phyloP scores from a whole-genome alignment of 129 eudicot species.

The Kitagawia praeruptora region DNA sequence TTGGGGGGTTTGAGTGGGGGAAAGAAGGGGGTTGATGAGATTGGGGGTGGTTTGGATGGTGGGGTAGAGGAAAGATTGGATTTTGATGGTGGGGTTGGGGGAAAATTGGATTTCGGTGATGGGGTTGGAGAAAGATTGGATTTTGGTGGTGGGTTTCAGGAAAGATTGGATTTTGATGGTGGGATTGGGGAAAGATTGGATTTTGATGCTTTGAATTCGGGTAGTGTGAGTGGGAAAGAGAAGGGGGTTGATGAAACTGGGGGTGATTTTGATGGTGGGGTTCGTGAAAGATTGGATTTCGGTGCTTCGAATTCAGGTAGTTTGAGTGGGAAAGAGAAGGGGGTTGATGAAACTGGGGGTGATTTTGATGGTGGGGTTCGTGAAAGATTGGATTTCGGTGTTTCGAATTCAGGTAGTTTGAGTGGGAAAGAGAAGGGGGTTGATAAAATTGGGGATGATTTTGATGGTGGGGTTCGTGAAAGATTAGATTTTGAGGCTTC shows the following conservation, averaged over 20 bases:
- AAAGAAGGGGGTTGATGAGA: neutral
- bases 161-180: conserved; percentile 3
- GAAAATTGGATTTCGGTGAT: conserved; percentile 3
- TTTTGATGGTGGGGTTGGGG: conserved; percentile 4
- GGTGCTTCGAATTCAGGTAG: neutral
- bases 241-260: too few species aligned
- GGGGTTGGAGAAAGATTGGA: neutral
- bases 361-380: neutral
- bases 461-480: neutral
- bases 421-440: neutral
- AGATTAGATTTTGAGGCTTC: neutral
- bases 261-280: too few species aligned
- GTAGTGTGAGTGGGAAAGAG: too few species aligned
- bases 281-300: neutral
- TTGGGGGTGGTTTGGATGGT: conserved; percentile 1
- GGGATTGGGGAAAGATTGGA: neutral
- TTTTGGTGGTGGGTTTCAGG: neutral
- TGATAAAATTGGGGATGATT: conserved; percentile 5
- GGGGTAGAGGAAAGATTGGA: conserved; percentile 4
- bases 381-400: neutral
- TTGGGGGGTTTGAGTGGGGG: neutral
- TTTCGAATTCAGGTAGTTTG: neutral
- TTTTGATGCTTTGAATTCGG: too few species aligned
- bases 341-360: neutral
- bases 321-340: neutral